Evolutionary conservation across 208 protist species (phyloP).

Genomic region (Trypanosoma mega): DNA sequence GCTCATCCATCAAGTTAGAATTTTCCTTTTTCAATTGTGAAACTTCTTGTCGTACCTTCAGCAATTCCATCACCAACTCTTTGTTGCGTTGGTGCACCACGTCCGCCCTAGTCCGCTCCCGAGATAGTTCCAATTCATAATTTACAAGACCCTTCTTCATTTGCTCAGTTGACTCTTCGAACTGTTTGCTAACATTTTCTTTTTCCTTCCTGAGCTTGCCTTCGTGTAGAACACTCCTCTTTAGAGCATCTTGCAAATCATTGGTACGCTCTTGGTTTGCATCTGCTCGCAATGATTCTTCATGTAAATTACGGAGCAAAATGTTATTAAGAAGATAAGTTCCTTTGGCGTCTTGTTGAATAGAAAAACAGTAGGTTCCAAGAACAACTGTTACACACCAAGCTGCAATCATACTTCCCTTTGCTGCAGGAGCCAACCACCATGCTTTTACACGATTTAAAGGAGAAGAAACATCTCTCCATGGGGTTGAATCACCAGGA

Average conservation of each 20-base stretch:
- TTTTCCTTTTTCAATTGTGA: slow-evolving; percentile 53
- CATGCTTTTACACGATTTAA: slow-evolving; percentile 70
- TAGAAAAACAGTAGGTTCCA: slow-evolving; percentile 78
- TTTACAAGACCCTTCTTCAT: slow-evolving; percentile 58
- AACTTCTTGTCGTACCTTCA: slow-evolving; percentile 45
- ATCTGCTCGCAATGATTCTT: slow-evolving; percentile 73
- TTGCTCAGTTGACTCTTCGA: slow-evolving; percentile 29
- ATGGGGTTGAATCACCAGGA: slow-evolving; percentile 85
- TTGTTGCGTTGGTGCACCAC: slow-evolving; percentile 61
- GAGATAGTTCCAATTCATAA: slow-evolving; percentile 75
- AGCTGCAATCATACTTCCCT: slow-evolving; percentile 77
- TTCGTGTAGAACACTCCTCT: slow-evolving; percentile 33
- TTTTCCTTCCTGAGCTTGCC: slow-evolving; percentile 30
- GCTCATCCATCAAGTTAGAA: slow-evolving; percentile 35
- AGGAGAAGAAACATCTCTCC: slow-evolving; percentile 76
- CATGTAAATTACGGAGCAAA: slow-evolving; percentile 78
- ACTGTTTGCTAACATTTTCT: slow-evolving; percentile 31
- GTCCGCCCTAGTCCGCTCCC: slow-evolving; percentile 61
- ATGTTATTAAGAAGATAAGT: slow-evolving; percentile 90
- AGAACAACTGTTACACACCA: slow-evolving; percentile 79
- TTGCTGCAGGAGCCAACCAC: slow-evolving; percentile 80
- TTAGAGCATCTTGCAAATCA: slow-evolving; percentile 58
- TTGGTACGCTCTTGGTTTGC: slow-evolving; percentile 59
- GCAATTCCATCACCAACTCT: slow-evolving; percentile 67
- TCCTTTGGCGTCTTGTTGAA: slow-evolving; percentile 83